Base-by-base conservation (phyloP, 2,329 filamentous ascomycete genomes). In the Exophiala calicioides region DNA sequence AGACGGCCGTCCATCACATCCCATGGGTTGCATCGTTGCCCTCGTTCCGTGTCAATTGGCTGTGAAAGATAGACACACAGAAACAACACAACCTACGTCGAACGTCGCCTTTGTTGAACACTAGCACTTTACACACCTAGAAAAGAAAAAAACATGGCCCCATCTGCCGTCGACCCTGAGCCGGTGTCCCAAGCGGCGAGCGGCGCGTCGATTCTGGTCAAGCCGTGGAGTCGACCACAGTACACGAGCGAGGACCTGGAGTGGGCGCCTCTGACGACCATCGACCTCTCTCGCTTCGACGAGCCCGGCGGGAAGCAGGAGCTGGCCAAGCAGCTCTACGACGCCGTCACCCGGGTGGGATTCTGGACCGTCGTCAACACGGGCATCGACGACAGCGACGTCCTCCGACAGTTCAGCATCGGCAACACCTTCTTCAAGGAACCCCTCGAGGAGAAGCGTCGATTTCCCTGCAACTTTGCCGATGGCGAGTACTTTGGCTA, bases 241-340 rank as follows among this genome's bases (percentile, higher is more conserved):
- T 55, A 56, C 2, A 64, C 62, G 4, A 47, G 33, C 10, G 52
- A 55, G 40, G 38, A 50, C 31, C 49, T 65, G 2, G 60, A 62
- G 8, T 81, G 77, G 75, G 75, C 77, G 0, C 74, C 79, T 41
- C 68, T 81, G 3, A 70, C 75, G 4, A 78, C 75, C 2, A 69
- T 81, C 5, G 78, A 81, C 57, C 69, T 82, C 3, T 74, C 74
- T 24, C 70, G 71, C 21, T 81, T 78, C 57, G 71, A 77, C 20
- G 60, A 71, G 31, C 75, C 76, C 0, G 76, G 73, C 0, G 78
- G 78, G 3, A 81, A 80, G 55, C 66, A 78, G 49, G 65, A 67
- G 27, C 63, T 82, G 1, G 75, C 77, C 2, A 68, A 70, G 27
- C 75, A 80, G 53, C 69, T 82, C 2, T 72, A 76, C 34, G 74